phyloP scores from a whole-genome alignment of 257 asterid genomes.

The Pogostemon cablin region DNA sequence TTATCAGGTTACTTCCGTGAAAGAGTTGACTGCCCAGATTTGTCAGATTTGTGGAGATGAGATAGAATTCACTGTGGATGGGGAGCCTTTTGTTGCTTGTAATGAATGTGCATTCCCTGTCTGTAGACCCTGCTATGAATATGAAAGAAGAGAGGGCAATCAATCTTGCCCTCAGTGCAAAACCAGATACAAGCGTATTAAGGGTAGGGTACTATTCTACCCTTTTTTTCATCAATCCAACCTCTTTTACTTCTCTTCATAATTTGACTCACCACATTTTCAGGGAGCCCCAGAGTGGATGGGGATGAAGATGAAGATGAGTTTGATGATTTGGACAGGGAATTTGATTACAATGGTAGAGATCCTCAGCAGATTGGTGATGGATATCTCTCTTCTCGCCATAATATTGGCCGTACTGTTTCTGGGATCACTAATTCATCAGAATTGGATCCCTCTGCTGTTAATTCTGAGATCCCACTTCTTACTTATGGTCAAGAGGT shows the following conservation, averaged over 20 bases:
- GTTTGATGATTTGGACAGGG: conserved; percentile 90
- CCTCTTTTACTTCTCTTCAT: not conserved
- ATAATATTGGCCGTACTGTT: conserved; percentile 52
- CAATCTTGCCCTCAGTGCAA: conserved; percentile 98
- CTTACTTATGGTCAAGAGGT: conserved; percentile 98
- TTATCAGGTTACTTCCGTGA: conserved; percentile 85
- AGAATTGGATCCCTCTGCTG: conserved; percentile 69
- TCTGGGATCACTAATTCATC: conserved; percentile 64
- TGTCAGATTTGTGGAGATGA: conserved; percentile 99
- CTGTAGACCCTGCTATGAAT: conserved; percentile 87
- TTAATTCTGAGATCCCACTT: conserved; percentile 80
- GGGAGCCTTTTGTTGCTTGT: conserved; percentile 94
- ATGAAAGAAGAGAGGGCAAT: conserved; percentile 93
- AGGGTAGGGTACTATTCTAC: conserved; percentile 46
- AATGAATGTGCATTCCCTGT: conserved; percentile 94
- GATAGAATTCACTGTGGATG: conserved; percentile 71
- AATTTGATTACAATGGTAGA: conserved; percentile 55
- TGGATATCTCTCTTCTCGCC: conserved; percentile 54
- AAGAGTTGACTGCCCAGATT: conserved; percentile 91
- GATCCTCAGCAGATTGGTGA: conserved; percentile 58
- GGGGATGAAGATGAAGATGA: conserved; percentile 98
- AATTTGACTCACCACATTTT: conserved; percentile 19
- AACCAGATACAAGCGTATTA: conserved; percentile 88
- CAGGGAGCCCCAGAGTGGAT: conserved; percentile 93
- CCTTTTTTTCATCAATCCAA: conserved; percentile 11